phyloP scores from a whole-genome alignment of 2,329 filamentous ascomycete genomes.

The Fusarium miscanthi region DNA sequence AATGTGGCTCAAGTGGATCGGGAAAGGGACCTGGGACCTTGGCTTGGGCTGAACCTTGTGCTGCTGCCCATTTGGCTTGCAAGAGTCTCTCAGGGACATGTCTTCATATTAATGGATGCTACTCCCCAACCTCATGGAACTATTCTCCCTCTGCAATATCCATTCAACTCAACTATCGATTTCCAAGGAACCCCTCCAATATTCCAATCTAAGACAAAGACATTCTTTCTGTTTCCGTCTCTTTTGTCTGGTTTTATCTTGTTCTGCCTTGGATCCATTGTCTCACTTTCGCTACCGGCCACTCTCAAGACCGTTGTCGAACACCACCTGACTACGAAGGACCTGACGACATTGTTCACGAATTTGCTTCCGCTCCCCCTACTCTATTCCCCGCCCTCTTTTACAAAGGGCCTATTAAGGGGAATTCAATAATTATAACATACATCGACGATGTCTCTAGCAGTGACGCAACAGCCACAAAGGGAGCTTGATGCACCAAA shows the following conservation, averaged over 20 bases:
- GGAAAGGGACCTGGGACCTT: slow-evolving; percentile 30
- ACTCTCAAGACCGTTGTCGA: slow-evolving; percentile 29
- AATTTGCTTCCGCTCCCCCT: slow-evolving; percentile 22
- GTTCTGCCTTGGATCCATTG: slow-evolving; percentile 32
- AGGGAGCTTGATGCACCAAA: slow-evolving; percentile 39
- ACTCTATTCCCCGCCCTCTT: slow-evolving; percentile 24
- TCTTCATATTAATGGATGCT: slow-evolving; percentile 43
- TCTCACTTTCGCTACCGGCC: slow-evolving; percentile 35
- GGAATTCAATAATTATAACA: slow-evolving; percentile 39
- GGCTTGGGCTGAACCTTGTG: slow-evolving; percentile 34
- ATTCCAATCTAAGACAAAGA: slow-evolving; percentile 11
- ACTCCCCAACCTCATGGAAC: slow-evolving; percentile 29
- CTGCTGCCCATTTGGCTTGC: slow-evolving; percentile 21
- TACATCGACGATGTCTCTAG: slow-evolving; percentile 40
- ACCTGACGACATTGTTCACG: slow-evolving; percentile 36
- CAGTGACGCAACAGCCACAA: slow-evolving; percentile 38
- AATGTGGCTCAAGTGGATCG: slow-evolving; percentile 37
- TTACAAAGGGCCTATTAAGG: slow-evolving; percentile 17
- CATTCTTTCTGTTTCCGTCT: slow-evolving; percentile 40
- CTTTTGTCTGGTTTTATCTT: slow-evolving; percentile 37
- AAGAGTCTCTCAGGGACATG: slow-evolving; percentile 20
- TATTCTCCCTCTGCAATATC: slow-evolving; percentile 26
- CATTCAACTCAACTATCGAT: slow-evolving; percentile 33
- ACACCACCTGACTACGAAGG: slow-evolving; percentile 17
- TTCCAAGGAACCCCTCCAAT: slow-evolving; percentile 12